Base-by-base conservation (phyloP, 2,329 filamentous ascomycete genomes). In the Onygenales sp. region DNA sequence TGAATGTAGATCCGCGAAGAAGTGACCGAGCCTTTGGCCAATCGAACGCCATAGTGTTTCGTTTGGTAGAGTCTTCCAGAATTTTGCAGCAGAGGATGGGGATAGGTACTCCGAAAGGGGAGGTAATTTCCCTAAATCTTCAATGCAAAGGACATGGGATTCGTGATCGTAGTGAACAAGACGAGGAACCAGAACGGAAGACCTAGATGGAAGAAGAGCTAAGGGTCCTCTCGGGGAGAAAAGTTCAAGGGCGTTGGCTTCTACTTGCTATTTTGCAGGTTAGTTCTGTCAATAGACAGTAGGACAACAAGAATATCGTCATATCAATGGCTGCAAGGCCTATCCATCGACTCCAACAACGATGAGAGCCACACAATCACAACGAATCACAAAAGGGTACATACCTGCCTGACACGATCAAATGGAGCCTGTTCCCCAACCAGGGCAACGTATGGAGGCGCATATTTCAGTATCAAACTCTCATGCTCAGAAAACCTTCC, bases 401-500 rank as follows among this genome's bases (percentile, higher is more conserved):
- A 46, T 50, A 50, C 52, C 52, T 52, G 39, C 42, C 52, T 54
- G 11, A 42, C 44, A n/a, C 50, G 52, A 33, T 53, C 55, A 41
- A 57, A 54, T 17, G 52, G 45, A 2, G 35, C 55, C 11, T 33
- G 38, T 39, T 52, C 52, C 3, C 54, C 45, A 21, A 50, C 21
- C 6, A 43, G 38, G 2, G 41, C 52, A 17, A 47, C 50, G 14
- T 46, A 57, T 14, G 50, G 52, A 5, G 44, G 50, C 9, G 52
- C 52, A 52, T 54, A 57, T 41, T 54, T 56, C 48, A 54, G 33
- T 46, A 57, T 50, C 49, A 56, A 43, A 43, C 48, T 52, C 36
- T 41, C 39, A 33, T 47, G 27, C 21, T 35, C 13, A 13, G 48
- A 14, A 32, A 52, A 46, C 17, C 13, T 50, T n/a, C 32, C 8